Evolutionary conservation across 768 basidiomycete species (phyloP), one percentile per base, ranked within the genome.

Genomic region (Ramaria sp.): DNA sequence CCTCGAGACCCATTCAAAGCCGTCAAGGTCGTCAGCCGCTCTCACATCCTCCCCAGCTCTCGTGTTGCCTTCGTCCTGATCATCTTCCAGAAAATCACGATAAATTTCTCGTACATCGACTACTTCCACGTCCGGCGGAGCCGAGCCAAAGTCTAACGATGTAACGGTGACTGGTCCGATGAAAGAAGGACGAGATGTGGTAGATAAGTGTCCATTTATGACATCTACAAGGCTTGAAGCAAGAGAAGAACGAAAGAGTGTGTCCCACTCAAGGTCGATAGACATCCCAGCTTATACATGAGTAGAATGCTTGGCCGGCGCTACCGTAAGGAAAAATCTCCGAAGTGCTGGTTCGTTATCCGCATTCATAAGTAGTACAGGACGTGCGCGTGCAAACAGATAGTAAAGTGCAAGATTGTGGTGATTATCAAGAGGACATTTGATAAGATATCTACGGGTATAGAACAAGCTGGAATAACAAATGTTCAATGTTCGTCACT

Each of bases 81-180:
- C 86, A 61, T 87, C 88, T 59, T 93, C 89, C 54, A 96, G 80
- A 66, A 98, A 98, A 68, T 95, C 94, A 53, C 83, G 84, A 71
- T 94, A 91, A 57, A 98, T 91, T 74, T 97, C 92, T 48, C 91
- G 79, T 52, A 98, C 72, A 71, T 96, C 96, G 54, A 89, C 83
- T 53, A 98, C 78, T 68, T 96, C 91, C 22, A 94, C 79, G 59
- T 93, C 86, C 4, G 96, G 96, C 2, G 83, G 67, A 19, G 74
- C 73, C 0, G 84, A 81, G 33, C 96, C 96, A 70, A 99, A 94
- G 58, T 91, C 88, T 54, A 98, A 78, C 3, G 84, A 83, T 1
- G 83, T 85, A 55, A 98, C 83, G 59, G 85, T 79, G 58, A 98
- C 82, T 13, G 94, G 92, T 1, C 96, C 96, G 38, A 99, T 88